These are phyloP conservation scores for Pouteria glomerata DNA, from an alignment of 148 eudicot species.

Conservation along the genomic window DNA sequence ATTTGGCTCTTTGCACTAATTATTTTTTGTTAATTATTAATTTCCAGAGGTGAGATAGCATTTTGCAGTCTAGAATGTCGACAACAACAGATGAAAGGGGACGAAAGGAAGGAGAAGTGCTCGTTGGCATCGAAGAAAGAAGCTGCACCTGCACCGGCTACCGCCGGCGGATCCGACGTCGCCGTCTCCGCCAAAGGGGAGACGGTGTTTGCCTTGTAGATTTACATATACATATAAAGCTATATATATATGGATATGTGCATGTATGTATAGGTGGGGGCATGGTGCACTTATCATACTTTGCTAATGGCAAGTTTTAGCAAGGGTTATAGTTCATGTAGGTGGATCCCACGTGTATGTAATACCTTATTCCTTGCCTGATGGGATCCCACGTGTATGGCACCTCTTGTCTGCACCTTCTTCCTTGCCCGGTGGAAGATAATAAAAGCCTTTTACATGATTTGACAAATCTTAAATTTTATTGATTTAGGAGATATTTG, in stretches of 20 bases:
- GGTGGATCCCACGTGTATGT: background rate
- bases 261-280: background rate
- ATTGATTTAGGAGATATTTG: background rate
- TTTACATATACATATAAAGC: background rate
- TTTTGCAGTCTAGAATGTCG: conserved; percentile 49
- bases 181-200: conserved; percentile 9
- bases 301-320: conserved; percentile 16
- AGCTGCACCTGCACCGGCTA: background rate
- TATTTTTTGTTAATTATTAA: background rate
- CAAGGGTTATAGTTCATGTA: background rate
- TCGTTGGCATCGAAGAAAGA: conserved; percentile 22
- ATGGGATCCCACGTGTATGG: too few species aligned
- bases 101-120: conserved; percentile 51
- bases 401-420: background rate
- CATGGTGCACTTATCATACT: background rate
- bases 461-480: background rate
- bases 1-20: too few species aligned
- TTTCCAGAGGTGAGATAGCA: conserved; percentile 7
- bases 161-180: background rate
- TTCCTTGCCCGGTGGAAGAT: background rate
- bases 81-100: conserved; percentile 61
- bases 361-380: too few species aligned
- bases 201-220: conserved; percentile 21
- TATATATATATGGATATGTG: background rate
- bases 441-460: background rate